phyloP scores from a whole-genome alignment of 345 rosid genomes.

The Linum tenue region DNA sequence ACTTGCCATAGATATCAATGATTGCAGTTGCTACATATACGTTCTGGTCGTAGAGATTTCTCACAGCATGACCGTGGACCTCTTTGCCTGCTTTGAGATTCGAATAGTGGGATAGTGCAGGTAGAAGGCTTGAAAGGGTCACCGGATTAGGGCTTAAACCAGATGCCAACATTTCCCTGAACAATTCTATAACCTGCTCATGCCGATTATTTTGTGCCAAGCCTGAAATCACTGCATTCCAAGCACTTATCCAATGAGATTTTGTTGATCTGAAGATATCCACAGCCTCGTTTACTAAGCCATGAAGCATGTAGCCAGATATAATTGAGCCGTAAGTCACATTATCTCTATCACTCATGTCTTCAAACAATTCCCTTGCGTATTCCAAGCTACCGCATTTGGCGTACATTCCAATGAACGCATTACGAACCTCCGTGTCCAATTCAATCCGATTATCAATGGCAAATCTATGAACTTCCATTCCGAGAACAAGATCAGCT shows the following conservation, averaged over 20 bases:
- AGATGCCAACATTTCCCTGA: slow-evolving; percentile 47
- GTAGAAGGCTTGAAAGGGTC: slow-evolving; percentile 63
- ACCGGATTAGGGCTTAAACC: slow-evolving; percentile 53
- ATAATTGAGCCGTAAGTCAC: slow-evolving; percentile 57
- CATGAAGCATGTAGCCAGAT: slow-evolving; percentile 65
- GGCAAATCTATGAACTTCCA: slow-evolving; percentile 50
- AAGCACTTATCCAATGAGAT: slow-evolving; percentile 40
- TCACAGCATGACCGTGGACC: slow-evolving; percentile 56
- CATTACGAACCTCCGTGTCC: slow-evolving; percentile 53
- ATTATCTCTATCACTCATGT: slow-evolving; percentile 56
- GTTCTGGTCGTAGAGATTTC: slow-evolving; percentile 36
- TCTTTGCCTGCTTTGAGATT: slow-evolving; percentile 70
- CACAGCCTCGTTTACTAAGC: slow-evolving; percentile 51
- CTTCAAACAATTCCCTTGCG: slow-evolving; percentile 61
- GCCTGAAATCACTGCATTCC: slow-evolving; percentile 83
- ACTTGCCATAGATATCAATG: slow-evolving; percentile 62
- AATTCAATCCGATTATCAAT: slow-evolving; percentile 36
- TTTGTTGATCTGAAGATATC: slow-evolving; percentile 41
- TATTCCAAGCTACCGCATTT: slow-evolving; percentile 74
- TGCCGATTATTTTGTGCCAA: slow-evolving; percentile 57
- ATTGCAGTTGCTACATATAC: slow-evolving; percentile 62
- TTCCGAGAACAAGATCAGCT: slow-evolving; percentile 54
- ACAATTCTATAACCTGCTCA: slow-evolving; percentile 35
- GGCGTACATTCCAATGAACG: slow-evolving; percentile 62
- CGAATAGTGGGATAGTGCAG: slow-evolving; percentile 41